A percentile compares a stretch with the other conserved stretches of the same genome.
phyloP scores from a whole-genome alignment of 139 green algal genomes.

The Closterium sp. region DNA sequence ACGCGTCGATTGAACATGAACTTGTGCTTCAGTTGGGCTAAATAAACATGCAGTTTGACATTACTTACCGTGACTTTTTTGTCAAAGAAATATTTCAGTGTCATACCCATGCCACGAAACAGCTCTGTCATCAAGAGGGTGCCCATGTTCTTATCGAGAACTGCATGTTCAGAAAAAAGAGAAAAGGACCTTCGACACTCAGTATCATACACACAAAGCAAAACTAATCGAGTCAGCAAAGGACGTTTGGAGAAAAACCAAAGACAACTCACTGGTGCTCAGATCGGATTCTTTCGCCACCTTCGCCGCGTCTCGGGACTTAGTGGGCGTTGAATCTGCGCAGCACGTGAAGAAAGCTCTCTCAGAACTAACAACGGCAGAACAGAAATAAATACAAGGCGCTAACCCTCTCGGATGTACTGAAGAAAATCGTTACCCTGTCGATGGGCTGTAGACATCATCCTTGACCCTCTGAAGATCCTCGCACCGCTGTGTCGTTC shows the following conservation, averaged over 20 bases:
- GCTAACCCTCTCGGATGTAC: neutral
- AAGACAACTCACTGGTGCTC: neutral
- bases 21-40: neutral
- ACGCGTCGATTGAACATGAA: neutral
- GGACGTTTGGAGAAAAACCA: neutral
- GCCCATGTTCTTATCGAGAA: constrained; percentile 86
- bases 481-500: too few species aligned
- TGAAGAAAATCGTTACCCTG: neutral
- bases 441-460: neutral
- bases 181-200: neutral
- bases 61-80: constrained; percentile 78
- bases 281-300: neutral
- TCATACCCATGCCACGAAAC: constrained; percentile 80
- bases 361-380: neutral
- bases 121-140: constrained; percentile 95
- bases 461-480: too few species aligned
- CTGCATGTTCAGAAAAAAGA: constrained; percentile 9
- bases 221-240: neutral
- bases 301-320: neutral
- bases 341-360: neutral
- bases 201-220: neutral
- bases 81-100: constrained; percentile 94
- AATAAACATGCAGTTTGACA: neutral
- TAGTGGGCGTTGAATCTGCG: neutral
- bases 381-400: neutral